Percentiles rank a stretch among this genome's conserved stretches.
Conservation (phyloP, 768 basidiomycete genomes). For the Pleurotus salmoneostramineus region DNA sequence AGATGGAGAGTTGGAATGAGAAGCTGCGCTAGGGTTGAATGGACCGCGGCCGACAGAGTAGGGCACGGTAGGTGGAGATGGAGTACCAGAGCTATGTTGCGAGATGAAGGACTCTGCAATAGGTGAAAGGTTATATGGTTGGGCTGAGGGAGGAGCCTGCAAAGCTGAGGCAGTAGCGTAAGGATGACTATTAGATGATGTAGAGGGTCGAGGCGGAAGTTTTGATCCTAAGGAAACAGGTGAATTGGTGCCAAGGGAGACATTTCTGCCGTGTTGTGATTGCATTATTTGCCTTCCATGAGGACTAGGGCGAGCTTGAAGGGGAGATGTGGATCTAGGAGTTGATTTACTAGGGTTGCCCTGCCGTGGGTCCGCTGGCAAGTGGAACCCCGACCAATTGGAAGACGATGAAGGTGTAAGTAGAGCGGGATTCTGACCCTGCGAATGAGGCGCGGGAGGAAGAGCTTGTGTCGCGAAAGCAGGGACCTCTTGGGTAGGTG, state of each 20-base stretch:
- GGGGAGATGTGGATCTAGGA: conserved; percentile 40
- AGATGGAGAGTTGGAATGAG: conserved; percentile 42
- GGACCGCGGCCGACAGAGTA: conserved; percentile 62
- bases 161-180: conserved; percentile 54
- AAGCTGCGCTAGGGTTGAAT: conserved; percentile 43
- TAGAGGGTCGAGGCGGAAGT: conserved; percentile 38
- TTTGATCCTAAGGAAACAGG: conserved; percentile 37
- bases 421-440: conserved; percentile 23
- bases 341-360: conserved; percentile 41
- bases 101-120: conserved; percentile 62
- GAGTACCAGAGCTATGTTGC: conserved; percentile 32
- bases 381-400: conserved; percentile 44
- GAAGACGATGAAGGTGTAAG: conserved; percentile 36
- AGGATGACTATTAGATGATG: conserved; percentile 50
- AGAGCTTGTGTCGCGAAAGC: conserved; percentile 38
- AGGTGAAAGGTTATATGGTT: conserved; percentile 56
- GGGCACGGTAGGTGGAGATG: conserved; percentile 45
- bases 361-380: conserved; percentile 61
- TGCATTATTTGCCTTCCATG: conserved; percentile 1
- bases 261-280: conserved; percentile 44
- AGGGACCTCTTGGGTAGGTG: conserved; percentile 55
- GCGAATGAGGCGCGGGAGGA: conserved; percentile 31
- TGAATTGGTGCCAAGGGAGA: conserved; percentile 47
- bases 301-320: conserved; percentile 15
- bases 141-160: conserved; percentile 28